Conservation (phyloP, 23 red algal genomes). For the Chondrus crispus region DNA sequence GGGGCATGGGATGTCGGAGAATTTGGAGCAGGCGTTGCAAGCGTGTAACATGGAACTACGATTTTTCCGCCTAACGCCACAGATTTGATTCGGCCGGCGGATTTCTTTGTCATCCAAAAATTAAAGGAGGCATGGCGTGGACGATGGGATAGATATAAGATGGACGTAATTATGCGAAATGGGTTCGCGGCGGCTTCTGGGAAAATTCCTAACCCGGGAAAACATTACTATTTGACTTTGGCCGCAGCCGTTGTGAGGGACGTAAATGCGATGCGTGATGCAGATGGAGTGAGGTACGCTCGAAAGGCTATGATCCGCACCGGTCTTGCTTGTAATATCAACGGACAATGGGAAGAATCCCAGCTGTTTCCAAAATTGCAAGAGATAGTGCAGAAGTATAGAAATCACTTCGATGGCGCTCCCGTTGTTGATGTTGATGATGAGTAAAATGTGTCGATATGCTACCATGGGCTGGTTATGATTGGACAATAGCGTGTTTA, state of each 20-base stretch:
- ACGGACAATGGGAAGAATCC: not conserved
- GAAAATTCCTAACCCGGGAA: not conserved
- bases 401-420: not conserved
- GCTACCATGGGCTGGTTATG: no score
- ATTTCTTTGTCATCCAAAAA: constrained; percentile 4
- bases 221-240: not conserved
- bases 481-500: no score
- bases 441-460: no score
- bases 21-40: not conserved
- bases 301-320: not conserved
- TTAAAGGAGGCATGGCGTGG: not conserved
- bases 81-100: not conserved
- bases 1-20: not conserved
- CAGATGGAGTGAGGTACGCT: not conserved
- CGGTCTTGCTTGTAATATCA: not conserved
- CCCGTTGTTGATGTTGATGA: no score
- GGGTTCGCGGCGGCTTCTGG: not conserved
- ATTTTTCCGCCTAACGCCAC: not conserved
- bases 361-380: not conserved
- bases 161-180: not conserved
- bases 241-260: not conserved
- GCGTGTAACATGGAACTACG: not conserved
- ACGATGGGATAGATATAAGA: not conserved
- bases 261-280: no score
- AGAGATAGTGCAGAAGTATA: not conserved